Evolutionary conservation across 768 basidiomycete genomes (phyloP), one percentile per base, ranked within the genome.

Genomic region (Trametes coccinea): DNA sequence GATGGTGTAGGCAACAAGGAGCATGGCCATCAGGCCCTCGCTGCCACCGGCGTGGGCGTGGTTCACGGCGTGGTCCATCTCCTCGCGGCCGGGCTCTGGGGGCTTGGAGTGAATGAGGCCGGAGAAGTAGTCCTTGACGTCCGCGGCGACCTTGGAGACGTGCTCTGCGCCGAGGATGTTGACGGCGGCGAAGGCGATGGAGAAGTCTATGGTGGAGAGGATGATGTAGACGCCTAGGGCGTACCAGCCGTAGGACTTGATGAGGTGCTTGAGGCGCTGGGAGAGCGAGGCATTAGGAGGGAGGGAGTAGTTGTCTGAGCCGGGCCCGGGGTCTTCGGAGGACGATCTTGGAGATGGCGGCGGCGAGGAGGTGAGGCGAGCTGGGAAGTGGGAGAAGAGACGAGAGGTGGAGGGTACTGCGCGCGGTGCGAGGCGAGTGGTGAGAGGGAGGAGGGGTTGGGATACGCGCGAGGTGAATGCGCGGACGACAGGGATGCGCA

Each of bases 201-300:
- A 77, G 72, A 98, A 94, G 73, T 99, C 97, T 71, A 95, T 70
- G 6, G 79, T 77, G 44, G 84, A 83, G 56, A 98, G 72, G 52
- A 88, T 71, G 63, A 88, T 46, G 78, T 99, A 99, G 29, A 98
- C 87, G 34, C 91, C 95, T 31, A 98, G 81, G 17, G 97, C 94
- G 71, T 95, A 96, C 92, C 92, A 94, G 33, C 96, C 96, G 72
- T 98, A 97, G 4, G 90, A 84, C 71, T 90, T 95, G 61, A 95
- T 88, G 60, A 98, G 88, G 66, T 85, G 82, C 70, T 88, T 93
- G 27, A 95, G 78, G 17, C 87, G 83, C 72, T 89, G 84, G 0
- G 89, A 84, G 58, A 93, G 77, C 0, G 86, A 75, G 2, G 82
- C 77, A 64, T 84, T 72, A 29, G 83, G 77, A 7, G 83, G 83